Percentiles rank a stretch among this genome's conserved stretches.
Evolutionary conservation across 495 filamentous ascomycete species (phyloP).

Genomic region (Lichenothelia convexa): DNA sequence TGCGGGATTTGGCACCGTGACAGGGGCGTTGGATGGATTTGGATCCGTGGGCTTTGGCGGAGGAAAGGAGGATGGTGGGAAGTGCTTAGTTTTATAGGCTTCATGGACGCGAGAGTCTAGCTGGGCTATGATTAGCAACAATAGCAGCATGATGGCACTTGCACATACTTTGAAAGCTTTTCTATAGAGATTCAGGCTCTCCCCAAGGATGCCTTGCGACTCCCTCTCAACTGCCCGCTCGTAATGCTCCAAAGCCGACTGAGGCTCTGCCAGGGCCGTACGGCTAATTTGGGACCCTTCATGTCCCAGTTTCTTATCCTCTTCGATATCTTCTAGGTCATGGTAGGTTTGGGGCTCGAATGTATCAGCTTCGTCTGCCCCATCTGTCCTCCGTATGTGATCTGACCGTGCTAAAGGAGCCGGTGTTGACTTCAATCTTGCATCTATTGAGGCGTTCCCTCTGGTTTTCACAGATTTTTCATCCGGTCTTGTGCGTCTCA

Average conservation of each 20-base stretch:
- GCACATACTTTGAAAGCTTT: conserved; percentile 61
- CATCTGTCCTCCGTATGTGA: conserved; percentile 25
- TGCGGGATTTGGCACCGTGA: conserved; percentile 33
- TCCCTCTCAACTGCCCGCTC: conserved; percentile 84
- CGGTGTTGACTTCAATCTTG: too few relatives aligned
- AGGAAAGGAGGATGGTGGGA: conserved; percentile 40
- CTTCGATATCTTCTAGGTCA: neutral
- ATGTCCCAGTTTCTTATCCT: neutral
- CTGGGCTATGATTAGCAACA: conserved; percentile 20
- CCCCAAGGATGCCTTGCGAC: conserved; percentile 63
- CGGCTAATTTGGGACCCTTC: neutral
- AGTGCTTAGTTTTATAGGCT: conserved; percentile 79
- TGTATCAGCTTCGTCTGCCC: conserved; percentile 16
- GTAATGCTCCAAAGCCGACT: conserved; percentile 77
- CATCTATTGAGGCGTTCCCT: too few relatives aligned
- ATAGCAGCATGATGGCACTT: neutral
- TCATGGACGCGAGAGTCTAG: conserved; percentile 72
- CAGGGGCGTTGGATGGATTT: conserved; percentile 35
- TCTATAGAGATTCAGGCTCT: conserved; percentile 75
- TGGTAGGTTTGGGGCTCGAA: neutral
- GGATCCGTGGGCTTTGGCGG: conserved; percentile 32
- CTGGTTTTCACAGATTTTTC: too few relatives aligned
- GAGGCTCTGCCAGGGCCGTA: neutral
- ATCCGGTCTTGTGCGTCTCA: neutral
- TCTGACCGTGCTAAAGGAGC: too few relatives aligned